A percentile compares a stretch with the other conserved stretches of the same genome.
Conservation (phyloP, 2,329 filamentous ascomycete species). For the Phyllosticta citriasiana region DNA sequence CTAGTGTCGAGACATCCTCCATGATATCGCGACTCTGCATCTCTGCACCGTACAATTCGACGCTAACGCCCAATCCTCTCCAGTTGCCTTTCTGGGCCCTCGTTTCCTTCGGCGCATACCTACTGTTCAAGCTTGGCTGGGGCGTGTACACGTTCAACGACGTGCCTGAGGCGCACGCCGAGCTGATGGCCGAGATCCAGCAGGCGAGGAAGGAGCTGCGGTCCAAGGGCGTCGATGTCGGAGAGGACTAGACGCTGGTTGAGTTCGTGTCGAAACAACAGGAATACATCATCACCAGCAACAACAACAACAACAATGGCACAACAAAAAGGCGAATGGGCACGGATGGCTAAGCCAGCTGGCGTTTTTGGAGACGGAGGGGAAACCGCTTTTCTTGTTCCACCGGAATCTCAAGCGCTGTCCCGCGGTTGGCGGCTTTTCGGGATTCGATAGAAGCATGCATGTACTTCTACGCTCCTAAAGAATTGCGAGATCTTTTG, state of each 20-base stretch:
- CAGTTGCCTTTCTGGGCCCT: constrained; percentile 90
- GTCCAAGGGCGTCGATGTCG: constrained; percentile 62
- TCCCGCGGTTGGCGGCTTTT: neutral
- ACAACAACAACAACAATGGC: neutral
- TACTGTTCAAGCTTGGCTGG: constrained; percentile 83
- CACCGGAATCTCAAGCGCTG: neutral
- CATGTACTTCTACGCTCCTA: neutral
- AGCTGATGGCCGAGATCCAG: constrained; percentile 78
- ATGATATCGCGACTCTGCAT: neutral
- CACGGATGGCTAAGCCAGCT: neutral
- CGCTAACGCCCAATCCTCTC: neutral
- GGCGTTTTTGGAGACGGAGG: neutral
- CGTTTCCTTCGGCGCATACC: constrained; percentile 82
- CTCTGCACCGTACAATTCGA: neutral
- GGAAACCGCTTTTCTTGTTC: neutral
- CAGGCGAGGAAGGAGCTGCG: constrained; percentile 64
- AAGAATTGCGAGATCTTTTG: neutral
- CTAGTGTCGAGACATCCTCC: neutral
- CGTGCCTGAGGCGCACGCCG: constrained; percentile 79
- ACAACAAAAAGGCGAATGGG: neutral
- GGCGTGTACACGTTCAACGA: constrained; percentile 96
- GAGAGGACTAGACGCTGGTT: constrained; percentile 41
- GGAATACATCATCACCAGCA: neutral
- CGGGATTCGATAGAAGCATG: neutral
- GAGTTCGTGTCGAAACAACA: neutral